Evolutionary conservation across 108 stramenopile species (phyloP), one percentile per base, ranked within the genome.

Genomic region (Nannochloropsis gaditana): DNA sequence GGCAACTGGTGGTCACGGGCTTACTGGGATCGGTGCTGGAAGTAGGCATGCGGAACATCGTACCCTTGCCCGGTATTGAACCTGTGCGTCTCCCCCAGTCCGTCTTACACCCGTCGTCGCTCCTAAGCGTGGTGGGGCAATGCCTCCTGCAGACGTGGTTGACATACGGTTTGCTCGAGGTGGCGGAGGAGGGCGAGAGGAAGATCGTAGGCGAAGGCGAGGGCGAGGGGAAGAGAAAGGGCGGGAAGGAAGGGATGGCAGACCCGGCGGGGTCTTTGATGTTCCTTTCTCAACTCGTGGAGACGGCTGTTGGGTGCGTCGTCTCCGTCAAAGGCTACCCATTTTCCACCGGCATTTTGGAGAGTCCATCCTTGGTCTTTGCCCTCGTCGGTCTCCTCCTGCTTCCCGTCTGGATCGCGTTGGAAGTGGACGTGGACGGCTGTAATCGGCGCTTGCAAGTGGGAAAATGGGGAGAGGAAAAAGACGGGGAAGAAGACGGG

Each of bases 61-160:
- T 21, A 11, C 44, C 84, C 45, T 45, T 82, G 21, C 82, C 43
- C 9, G 45, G 50, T 6, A 73, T 87, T 21, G 45, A 83, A 41
- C 84, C 80, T 43, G 50, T 83, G 17, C 80, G 80, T 21, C 84
- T 83, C 79, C 82, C 87, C 15, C 47, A 41, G 15, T 84, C 84
- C 41, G 80, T 87, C 19, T 80, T 87, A 43, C 87, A 87, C 80
- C 83, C 43, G 11, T 84, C 84, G 19, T 83, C 83, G 41, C 80
- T 80, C 41, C 43, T 45, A 43, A 83, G 83, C 47, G 79, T 87
- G 2, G 21, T 87, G 43, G 87, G 87, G 3, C 83, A 84, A 79
- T 84, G 45, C 41, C 45, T 5, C 15, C 15, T 87, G 45, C 87
- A 87, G 79, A 83, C 80, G 44, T 79, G 31, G 2, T 73, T 73